phyloP scores from a whole-genome alignment of 805 yeast genomes.

The Danielia oregonensis region DNA sequence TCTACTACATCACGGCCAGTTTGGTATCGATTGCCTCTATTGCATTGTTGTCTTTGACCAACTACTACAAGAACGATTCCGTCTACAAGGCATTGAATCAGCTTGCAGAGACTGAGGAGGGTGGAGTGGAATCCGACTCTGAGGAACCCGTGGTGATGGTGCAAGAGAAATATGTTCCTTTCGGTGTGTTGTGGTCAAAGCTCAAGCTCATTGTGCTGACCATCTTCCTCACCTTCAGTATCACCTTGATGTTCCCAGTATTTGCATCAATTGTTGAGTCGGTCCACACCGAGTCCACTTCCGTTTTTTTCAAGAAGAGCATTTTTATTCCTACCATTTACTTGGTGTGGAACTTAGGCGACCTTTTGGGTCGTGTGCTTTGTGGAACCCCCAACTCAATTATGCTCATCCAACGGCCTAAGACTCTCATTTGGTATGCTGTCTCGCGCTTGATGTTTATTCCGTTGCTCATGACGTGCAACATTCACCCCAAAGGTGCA shows the following conservation, averaged over 20 bases:
- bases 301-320: constrained; percentile 43
- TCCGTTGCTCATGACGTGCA: constrained; percentile 71
- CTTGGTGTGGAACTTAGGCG: constrained; percentile 88
- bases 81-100: constrained; percentile 18
- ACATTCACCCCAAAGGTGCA: constrained; percentile 39
- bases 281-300: constrained; percentile 24
- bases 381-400: constrained; percentile 44
- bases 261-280: constrained; percentile 75
- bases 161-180: constrained; percentile 49
- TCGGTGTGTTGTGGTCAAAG: constrained; percentile 55
- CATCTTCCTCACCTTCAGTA: constrained; percentile 67
- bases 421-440: constrained; percentile 50
- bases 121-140: constrained; percentile 6
- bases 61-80: constrained; percentile 22
- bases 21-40: constrained; percentile 43
- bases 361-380: constrained; percentile 68
- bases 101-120: constrained; percentile 9
- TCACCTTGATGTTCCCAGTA: constrained; percentile 82
- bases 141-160: constrained; percentile 8
- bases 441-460: constrained; percentile 54
- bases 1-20: constrained; percentile 51
- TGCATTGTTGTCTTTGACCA: constrained; percentile 32
- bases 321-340: constrained; percentile 71
- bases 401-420: constrained; percentile 38
- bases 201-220: constrained; percentile 62